Base-by-base conservation (phyloP, 116 monocot species). In the Posidonia oceanica region DNA sequence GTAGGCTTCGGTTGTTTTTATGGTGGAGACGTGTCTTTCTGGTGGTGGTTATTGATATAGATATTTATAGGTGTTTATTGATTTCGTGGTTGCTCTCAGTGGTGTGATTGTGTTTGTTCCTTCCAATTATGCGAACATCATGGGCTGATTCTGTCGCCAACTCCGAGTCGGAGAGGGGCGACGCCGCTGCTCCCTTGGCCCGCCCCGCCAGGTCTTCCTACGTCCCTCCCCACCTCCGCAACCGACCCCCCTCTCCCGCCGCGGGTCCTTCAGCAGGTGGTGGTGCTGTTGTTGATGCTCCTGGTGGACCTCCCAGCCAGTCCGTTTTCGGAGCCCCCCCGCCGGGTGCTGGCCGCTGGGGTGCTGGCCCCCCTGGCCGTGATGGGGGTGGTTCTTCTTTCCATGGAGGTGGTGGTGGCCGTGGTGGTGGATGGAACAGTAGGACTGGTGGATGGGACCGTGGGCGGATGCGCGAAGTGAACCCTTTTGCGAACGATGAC, bases 201-300 rank as follows among this genome's bases (percentile, higher is more conserved):
- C 80, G 77, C 36, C 59, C 75, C 14, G 51, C 59, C 11, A 75
- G 71, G 11, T 58, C 74, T 53, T 78, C 84, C 52, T 90, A 90
- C 76, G 82, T 90, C 17, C 90, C 90, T 57, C 90, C 90, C 10
- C 90, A 90, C 59, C 84, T 90, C 14, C 90, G 90, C 68, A 82
- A 78, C 74, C 84, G 90, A 18, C 66, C 80, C 0, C 52, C 71
- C 3, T 67, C 75, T 10, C 62, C 72, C 6, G 39, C 75, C n/a
- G 22, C 67, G 11, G 36, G 29, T 7, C 23, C 54, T 5, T 36
- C 66, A 14, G 40, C 15, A n/a, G n/a, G n/a, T 13, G 75, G 16
- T 13, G 23, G 54, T 23, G 21, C 54, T 36, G 22, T 67, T 4
- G 57, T 52, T 21, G 54, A 51, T 3, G 55, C 57, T 7, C 59